These are phyloP conservation scores for Apiotrichum montevideense DNA, from an alignment of 1,284 basidiomycete genomes.

Conservation along the genomic window DNA sequence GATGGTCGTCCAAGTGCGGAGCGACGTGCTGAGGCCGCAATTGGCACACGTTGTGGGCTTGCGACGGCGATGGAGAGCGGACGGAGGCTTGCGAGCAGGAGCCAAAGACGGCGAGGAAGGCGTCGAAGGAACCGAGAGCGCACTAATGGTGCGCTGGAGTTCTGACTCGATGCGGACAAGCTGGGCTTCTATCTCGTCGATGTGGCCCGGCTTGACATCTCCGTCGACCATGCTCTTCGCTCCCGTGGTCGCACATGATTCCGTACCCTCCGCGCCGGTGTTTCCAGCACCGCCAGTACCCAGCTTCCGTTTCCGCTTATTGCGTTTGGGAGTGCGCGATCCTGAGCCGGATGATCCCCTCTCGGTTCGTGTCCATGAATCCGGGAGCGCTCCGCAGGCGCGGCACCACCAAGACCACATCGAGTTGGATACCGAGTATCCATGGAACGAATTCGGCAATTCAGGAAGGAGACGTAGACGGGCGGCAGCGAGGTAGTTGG, in stretches of 20 bases:
- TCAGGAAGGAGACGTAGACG: conserved; percentile 13
- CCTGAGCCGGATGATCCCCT: not conserved
- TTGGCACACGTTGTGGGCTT: not conserved
- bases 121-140: not conserved
- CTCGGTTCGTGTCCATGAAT: conserved; percentile 9
- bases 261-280: too few species aligned
- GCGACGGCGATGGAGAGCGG: not conserved
- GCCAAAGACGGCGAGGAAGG: not conserved
- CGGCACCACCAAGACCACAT: conserved; percentile 26
- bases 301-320: not conserved
- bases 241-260: too few species aligned
- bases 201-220: too few species aligned
- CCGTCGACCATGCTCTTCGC: too few species aligned
- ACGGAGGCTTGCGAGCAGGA: not conserved
- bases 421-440: not conserved
- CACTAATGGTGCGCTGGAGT: not conserved
- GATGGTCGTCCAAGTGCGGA: not conserved
- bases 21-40: not conserved
- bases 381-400: conserved; percentile 21
- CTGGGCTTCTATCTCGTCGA: too few species aligned
- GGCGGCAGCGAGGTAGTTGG: conserved; percentile 13
- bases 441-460: conserved; percentile 2
- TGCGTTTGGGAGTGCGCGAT: not conserved
- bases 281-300: too few species aligned
- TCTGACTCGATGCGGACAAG: not conserved